Evolutionary conservation across 768 basidiomycete genomes (phyloP).

Genomic region (Lactarius akahatsu): DNA sequence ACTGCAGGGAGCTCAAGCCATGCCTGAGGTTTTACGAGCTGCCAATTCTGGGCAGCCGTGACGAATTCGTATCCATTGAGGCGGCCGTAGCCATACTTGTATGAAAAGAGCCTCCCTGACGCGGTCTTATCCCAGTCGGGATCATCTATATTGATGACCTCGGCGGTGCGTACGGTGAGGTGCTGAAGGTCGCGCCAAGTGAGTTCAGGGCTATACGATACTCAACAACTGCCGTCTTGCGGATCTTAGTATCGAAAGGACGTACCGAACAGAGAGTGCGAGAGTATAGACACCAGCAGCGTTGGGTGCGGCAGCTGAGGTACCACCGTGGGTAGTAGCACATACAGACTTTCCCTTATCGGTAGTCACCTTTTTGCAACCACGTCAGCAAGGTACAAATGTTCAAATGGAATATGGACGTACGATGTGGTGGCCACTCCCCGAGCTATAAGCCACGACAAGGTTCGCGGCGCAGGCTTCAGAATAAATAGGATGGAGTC

Average conservation of each 20-base stretch:
- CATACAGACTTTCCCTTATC: slow-evolving; percentile 87
- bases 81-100: slow-evolving; percentile 95
- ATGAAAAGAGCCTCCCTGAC: slow-evolving; percentile 64
- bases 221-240: slow-evolving; percentile 18
- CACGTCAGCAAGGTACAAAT: slow-evolving; percentile 24
- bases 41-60: slow-evolving; percentile 77
- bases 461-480: slow-evolving; percentile 98
- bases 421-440: slow-evolving; percentile 90
- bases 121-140: slow-evolving; percentile 92
- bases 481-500: slow-evolving; percentile 94
- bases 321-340: slow-evolving; percentile 84
- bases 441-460: slow-evolving; percentile 94
- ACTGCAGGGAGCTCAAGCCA: slow-evolving; percentile 80
- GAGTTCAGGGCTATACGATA: slow-evolving; percentile 70
- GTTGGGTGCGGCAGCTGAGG: slow-evolving; percentile 96
- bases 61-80: slow-evolving; percentile 84
- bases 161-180: slow-evolving; percentile 73
- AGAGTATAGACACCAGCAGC: slow-evolving; percentile 93
- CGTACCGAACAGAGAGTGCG: slow-evolving; percentile 81
- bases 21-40: slow-evolving; percentile 89
- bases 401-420: slow-evolving; percentile 36
- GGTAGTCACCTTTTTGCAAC: slow-evolving; percentile 74
- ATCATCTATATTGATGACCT: slow-evolving; percentile 80
- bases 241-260: slow-evolving; percentile 15
- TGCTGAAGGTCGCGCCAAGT: slow-evolving; percentile 97